phyloP scores from a whole-genome alignment of 2,329 filamentous ascomycete species.

The Furcasterigmium furcatum region DNA sequence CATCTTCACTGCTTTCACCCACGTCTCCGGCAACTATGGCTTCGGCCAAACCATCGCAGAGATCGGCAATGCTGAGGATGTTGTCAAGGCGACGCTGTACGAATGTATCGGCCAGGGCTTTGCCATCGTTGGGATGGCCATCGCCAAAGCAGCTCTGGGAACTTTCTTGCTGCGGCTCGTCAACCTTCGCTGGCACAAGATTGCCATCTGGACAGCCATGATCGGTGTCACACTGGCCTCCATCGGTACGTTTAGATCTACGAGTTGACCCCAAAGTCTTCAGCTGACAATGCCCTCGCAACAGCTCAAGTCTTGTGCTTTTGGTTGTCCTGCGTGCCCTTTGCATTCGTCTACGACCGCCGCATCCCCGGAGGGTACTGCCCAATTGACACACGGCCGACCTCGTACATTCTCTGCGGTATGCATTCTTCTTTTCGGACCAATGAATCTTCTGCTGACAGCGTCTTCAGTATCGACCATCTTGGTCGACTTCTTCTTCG shows the following conservation, averaged over 20 bases:
- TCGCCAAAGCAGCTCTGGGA: constrained; percentile 33
- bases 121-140: constrained; percentile 31
- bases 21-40: not conserved
- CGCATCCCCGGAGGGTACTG: not conserved
- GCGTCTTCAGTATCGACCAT: constrained; percentile 6
- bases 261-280: no score
- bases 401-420: no score
- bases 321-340: not conserved
- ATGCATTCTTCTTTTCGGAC: no score
- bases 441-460: no score
- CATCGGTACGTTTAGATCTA: no score
- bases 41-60: not conserved
- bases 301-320: not conserved
- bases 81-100: constrained; percentile 22
- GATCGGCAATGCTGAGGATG: not conserved
- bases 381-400: no score
- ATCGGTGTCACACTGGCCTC: not conserved
- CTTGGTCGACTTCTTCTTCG: constrained; percentile 31
- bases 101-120: constrained; percentile 30
- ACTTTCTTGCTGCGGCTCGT: constrained; percentile 35
- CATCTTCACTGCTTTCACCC: constrained; percentile 21
- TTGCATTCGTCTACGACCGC: not conserved
- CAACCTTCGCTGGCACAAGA: constrained; percentile 25
- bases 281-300: no score
- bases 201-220: constrained; percentile 29